A percentile compares a stretch with the other conserved stretches of the same genome.
Evolutionary conservation across 345 rosid species (phyloP).

Genomic region (Fremontodendron californicum): DNA sequence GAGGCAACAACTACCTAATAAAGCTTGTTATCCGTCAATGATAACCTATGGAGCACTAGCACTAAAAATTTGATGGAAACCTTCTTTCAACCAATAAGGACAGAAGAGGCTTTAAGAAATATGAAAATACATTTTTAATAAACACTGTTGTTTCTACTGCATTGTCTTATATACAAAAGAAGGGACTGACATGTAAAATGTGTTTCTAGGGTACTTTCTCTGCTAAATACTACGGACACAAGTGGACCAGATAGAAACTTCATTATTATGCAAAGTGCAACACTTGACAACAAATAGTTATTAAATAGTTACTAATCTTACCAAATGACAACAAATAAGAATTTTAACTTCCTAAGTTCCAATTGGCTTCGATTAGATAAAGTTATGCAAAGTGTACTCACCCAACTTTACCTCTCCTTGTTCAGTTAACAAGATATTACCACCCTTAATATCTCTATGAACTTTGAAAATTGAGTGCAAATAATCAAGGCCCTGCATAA

Average conservation of each 20-base stretch:
- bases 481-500: constrained; percentile 85
- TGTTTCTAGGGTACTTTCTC: neutral
- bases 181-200: neutral
- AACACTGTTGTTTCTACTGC: neutral
- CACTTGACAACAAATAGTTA: neutral
- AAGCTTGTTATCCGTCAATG: neutral
- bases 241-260: neutral
- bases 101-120: neutral
- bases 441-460: constrained; percentile 98
- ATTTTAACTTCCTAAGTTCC: neutral
- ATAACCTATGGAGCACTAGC: neutral
- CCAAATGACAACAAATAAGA: constrained; percentile 12
- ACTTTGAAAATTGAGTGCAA: constrained; percentile 97
- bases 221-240: neutral
- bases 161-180: neutral
- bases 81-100: neutral
- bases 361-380: neutral
- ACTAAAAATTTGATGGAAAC: neutral
- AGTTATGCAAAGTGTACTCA: constrained; percentile 37
- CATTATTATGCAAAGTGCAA: neutral
- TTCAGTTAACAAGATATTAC: constrained; percentile 95
- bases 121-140: neutral
- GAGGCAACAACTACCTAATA: neutral
- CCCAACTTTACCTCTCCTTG: constrained; percentile 99
- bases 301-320: neutral